Evolutionary conservation across 75 land plant species (phyloP).

Genomic region (Pseudotsuga menziesii): DNA sequence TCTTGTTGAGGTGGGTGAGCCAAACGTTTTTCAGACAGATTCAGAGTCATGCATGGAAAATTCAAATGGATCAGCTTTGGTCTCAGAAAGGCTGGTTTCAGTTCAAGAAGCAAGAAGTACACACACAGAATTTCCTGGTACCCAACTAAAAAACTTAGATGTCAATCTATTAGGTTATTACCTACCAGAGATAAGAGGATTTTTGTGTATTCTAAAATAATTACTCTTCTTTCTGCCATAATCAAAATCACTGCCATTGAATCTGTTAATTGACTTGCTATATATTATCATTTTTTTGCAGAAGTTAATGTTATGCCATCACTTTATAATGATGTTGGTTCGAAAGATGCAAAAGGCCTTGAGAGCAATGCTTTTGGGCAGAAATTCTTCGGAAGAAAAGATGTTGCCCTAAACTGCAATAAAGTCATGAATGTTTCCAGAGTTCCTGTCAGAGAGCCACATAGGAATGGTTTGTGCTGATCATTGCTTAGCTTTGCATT

Average conservation of each 20-base stretch:
- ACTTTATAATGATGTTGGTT: background rate
- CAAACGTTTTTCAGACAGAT: background rate
- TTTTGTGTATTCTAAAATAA: background rate
- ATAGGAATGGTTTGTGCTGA: conserved; percentile 5
- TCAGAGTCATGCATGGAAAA: background rate
- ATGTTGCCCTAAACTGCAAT: background rate
- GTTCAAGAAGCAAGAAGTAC: background rate
- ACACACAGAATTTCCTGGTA: background rate
- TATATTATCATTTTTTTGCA: background rate
- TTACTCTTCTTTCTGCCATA: too few species aligned
- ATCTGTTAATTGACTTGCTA: background rate
- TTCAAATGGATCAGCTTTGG: conserved; percentile 2
- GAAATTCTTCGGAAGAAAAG: background rate
- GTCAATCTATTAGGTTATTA: background rate
- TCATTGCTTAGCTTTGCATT: background rate
- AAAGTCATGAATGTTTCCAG: background rate
- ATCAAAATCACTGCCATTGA: background rate
- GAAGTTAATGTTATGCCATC: background rate
- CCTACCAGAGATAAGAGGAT: background rate
- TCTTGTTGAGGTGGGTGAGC: conserved; percentile 31
- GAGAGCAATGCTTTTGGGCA: background rate
- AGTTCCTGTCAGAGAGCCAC: background rate
- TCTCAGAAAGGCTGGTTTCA: background rate
- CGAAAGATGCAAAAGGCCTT: background rate
- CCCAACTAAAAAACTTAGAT: background rate